These are phyloP conservation scores for Penicillium herquei DNA, from an alignment of 495 filamentous ascomycete genomes.

Conservation along the genomic window DNA sequence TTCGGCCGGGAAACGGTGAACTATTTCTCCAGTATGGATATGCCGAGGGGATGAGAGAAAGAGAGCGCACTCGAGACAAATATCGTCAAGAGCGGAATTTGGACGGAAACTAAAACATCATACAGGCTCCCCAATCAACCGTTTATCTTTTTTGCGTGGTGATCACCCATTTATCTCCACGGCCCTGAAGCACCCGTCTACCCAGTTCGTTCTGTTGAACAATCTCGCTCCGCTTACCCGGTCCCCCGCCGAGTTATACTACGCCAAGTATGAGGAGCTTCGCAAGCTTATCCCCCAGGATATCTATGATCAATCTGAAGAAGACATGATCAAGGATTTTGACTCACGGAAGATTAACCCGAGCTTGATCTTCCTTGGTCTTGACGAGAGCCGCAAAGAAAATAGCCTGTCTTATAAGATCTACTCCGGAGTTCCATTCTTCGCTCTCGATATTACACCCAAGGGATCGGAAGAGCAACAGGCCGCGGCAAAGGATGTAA, in stretches of 20 bases:
- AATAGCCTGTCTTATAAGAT: conserved; percentile 51
- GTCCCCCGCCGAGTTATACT: conserved; percentile 55
- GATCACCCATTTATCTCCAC: conserved; percentile 76
- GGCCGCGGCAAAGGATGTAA: conserved; percentile 41
- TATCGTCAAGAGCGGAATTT: too few relatives aligned
- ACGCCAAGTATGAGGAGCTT: conserved; percentile 62
- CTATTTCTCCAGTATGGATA: conserved; percentile 77
- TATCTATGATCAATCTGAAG: conserved; percentile 69
- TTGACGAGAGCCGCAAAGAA: conserved; percentile 66
- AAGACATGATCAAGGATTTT: conserved; percentile 67
- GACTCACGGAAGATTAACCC: conserved; percentile 68
- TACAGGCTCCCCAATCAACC: conserved; percentile 68
- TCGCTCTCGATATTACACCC: conserved; percentile 86
- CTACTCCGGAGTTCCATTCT: conserved; percentile 78
- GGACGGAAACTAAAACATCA: conserved; percentile 10
- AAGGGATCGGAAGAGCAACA: conserved; percentile 54
- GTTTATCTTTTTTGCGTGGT: conserved; percentile 80
- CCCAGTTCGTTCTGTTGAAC: conserved; percentile 74
- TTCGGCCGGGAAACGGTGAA: conserved; percentile 91
- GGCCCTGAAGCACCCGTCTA: conserved; percentile 68
- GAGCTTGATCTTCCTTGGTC: conserved; percentile 78
- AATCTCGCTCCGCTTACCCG: conserved; percentile 73
- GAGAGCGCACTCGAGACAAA: background rate
- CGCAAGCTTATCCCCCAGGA: conserved; percentile 66
- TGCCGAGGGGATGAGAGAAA: conserved; percentile 1